These are phyloP conservation scores for Neospermospora avenae DNA, from an alignment of 2,329 filamentous ascomycete species.

Conservation along the genomic window DNA sequence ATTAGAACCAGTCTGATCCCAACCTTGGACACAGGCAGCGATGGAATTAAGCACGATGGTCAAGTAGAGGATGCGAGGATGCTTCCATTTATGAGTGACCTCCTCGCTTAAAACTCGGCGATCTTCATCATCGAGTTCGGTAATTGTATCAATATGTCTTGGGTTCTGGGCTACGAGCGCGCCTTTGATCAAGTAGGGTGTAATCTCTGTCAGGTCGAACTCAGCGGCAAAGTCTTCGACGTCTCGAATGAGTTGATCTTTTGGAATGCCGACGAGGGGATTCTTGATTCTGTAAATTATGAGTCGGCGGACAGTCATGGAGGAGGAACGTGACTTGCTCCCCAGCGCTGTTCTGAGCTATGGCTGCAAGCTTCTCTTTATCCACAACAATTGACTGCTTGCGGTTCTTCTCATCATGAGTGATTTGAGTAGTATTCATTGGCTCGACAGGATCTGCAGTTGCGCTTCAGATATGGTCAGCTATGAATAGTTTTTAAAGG, in stretches of 20 bases:
- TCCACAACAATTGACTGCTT: slow-evolving; percentile 22
- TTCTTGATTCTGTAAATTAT: slow-evolving; percentile 46
- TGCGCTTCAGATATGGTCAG: neutral
- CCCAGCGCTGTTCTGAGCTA: slow-evolving; percentile 28
- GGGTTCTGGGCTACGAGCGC: slow-evolving; percentile 74
- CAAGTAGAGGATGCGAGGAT: slow-evolving; percentile 60
- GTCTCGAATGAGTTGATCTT: slow-evolving; percentile 47
- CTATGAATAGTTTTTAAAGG: no score
- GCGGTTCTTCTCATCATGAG: slow-evolving; percentile 16
- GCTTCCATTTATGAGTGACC: slow-evolving; percentile 64
- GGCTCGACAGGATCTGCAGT: neutral
- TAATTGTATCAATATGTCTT: slow-evolving; percentile 57
- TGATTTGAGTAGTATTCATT: neutral
- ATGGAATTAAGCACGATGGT: slow-evolving; percentile 67
- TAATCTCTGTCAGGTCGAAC: slow-evolving; percentile 56
- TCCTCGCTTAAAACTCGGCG: slow-evolving; percentile 62
- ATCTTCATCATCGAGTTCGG: slow-evolving; percentile 58
- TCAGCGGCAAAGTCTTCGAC: slow-evolving; percentile 58
- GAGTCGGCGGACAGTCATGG: slow-evolving; percentile 22
- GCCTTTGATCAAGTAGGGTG: slow-evolving; percentile 60
- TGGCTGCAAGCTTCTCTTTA: slow-evolving; percentile 23
- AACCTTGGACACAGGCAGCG: slow-evolving; percentile 63
- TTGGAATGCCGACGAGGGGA: slow-evolving; percentile 53
- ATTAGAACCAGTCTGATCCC: slow-evolving; percentile 51
- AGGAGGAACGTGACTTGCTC: slow-evolving; percentile 18